Base-by-base conservation (phyloP, 139 green algal species). In the Gonium pectorale region DNA sequence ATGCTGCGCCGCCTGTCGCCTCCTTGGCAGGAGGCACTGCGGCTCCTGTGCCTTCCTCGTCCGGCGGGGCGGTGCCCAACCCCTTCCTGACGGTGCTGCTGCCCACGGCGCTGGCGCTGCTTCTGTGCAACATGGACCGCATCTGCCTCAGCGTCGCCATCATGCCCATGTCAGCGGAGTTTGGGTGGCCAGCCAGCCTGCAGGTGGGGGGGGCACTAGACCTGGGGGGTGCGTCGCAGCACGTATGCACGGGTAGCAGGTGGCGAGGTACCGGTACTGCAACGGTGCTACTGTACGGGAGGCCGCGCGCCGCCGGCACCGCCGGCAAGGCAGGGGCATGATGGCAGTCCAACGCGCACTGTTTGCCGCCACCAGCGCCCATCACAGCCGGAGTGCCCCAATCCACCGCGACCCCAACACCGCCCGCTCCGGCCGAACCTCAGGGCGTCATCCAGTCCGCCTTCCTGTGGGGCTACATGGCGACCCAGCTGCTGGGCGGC, bases 81-180 rank as follows among this genome's bases (percentile, higher is more conserved):
- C 70, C 79, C 46, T 86, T 89, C 77, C 31, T 82, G 6, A 71
- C 41, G 11, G 85, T 89, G 49, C 91, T 97, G 40, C 66, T 94
- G 33, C 94, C 94, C 46, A 94, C 93, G 3, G 91, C 93, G 0
- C 66, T 96, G 72, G 91, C 93, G 0, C 88, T 97, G 68, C 78
- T 98, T 75, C 87, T 99, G n/a, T 99, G 97, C 91, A 99, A 99
- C 91, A 97, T 99, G 92, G 97, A 99, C 90, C 90, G 96, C 38
- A 98, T 98, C 63, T 98, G 94, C 84, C 95, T 99, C 87, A 92
- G 86, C 59, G 94, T 99, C 2, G 97, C 97, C 80, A 97, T 99
- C 85, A 62, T 99, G 44, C 97, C 97, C 3, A 95, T 99, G 63
- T 86, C 96, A 7, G 59, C 86, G 22, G 93, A 97, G 86, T 94